A percentile compares a stretch with the other conserved stretches of the same genome.
Conservation (phyloP, 371 early-diverging fungal species). For the Coemansia linderi region DNA sequence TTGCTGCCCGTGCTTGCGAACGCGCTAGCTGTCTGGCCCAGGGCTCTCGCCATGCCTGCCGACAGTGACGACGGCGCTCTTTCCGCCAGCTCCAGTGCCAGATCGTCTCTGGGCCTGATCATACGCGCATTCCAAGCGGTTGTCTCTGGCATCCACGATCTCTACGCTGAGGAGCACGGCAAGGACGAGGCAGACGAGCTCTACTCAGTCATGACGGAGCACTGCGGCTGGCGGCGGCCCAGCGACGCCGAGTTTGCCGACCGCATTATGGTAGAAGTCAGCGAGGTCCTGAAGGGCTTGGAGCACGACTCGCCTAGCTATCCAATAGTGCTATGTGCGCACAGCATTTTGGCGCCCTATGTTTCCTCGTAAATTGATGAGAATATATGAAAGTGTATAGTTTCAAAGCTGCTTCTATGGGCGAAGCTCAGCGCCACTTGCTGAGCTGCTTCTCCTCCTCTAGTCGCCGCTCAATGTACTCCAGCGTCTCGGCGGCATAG, state of each 20-base stretch:
- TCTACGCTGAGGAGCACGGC: constrained; percentile 39
- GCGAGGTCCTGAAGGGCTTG: constrained; percentile 12
- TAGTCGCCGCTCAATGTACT: constrained; percentile 42
- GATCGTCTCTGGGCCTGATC: constrained; percentile 15
- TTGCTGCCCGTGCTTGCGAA: constrained; percentile 43
- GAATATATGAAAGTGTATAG: constrained; percentile 9
- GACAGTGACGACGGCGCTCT: not conserved
- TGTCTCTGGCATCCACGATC: constrained; percentile 46
- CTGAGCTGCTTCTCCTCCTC: constrained; percentile 43
- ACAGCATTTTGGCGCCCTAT: constrained; percentile 42
- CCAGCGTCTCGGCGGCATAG: constrained; percentile 39
- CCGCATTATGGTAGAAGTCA: constrained; percentile 35
- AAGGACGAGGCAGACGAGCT: constrained; percentile 37
- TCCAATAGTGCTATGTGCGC: constrained; percentile 41
- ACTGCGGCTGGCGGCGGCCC: constrained; percentile 43
- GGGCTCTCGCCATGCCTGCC: constrained; percentile 28
- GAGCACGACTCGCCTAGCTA: constrained; percentile 18
- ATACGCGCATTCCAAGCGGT: constrained; percentile 49
- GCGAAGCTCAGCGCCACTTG: constrained; percentile 25
- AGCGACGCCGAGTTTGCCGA: constrained; percentile 50
- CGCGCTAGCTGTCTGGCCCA: constrained; percentile 39
- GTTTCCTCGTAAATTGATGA: constrained; percentile 1
- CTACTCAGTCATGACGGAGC: constrained; percentile 42
- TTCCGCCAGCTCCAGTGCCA: not conserved
- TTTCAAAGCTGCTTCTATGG: not conserved